These are phyloP conservation scores for Umbelopsis vinacea DNA, from an alignment of 192 early-diverging fungal genomes.

Conservation along the genomic window DNA sequence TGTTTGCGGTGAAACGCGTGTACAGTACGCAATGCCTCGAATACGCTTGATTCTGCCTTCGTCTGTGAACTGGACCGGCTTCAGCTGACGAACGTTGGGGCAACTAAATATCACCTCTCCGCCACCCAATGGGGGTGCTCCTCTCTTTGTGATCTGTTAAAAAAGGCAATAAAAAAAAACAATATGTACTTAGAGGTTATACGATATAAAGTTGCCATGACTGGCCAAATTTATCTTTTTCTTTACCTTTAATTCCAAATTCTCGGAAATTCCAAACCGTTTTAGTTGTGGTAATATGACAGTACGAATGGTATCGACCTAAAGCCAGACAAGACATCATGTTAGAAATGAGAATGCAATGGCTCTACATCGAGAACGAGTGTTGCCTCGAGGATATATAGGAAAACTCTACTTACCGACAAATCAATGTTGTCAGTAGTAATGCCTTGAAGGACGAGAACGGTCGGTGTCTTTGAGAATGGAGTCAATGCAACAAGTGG, in stretches of 20 bases:
- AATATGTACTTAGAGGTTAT: background rate
- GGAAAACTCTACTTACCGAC: constrained; percentile 61
- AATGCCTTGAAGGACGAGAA: constrained; percentile 84
- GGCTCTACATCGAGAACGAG: too few relatives aligned
- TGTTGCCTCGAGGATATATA: background rate
- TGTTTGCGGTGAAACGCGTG: constrained; percentile 92
- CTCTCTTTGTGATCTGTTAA: constrained; percentile 79
- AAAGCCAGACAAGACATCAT: background rate
- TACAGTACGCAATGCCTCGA: constrained; percentile 89
- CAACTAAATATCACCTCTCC: constrained; percentile 90
- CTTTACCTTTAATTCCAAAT: constrained; percentile 80
- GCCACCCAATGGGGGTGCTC: constrained; percentile 90
- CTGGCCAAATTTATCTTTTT: background rate
- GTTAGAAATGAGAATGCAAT: too few relatives aligned
- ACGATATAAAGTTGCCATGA: background rate
- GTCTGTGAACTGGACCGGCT: constrained; percentile 82
- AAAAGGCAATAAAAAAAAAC: background rate
- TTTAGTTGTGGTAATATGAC: constrained; percentile 83
- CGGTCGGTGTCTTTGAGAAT: constrained; percentile 87
- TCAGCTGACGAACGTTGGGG: constrained; percentile 77
- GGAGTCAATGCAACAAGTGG: constrained; percentile 90
- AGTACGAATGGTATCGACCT: constrained; percentile 91
- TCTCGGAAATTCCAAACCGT: constrained; percentile 86
- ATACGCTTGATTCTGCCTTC: constrained; percentile 89
- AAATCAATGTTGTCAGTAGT: constrained; percentile 93